A percentile compares a stretch with the other conserved stretches of the same genome.
These are phyloP conservation scores for Kodamaea fukazawae DNA, from an alignment of 805 yeast species.

Conservation along the genomic window DNA sequence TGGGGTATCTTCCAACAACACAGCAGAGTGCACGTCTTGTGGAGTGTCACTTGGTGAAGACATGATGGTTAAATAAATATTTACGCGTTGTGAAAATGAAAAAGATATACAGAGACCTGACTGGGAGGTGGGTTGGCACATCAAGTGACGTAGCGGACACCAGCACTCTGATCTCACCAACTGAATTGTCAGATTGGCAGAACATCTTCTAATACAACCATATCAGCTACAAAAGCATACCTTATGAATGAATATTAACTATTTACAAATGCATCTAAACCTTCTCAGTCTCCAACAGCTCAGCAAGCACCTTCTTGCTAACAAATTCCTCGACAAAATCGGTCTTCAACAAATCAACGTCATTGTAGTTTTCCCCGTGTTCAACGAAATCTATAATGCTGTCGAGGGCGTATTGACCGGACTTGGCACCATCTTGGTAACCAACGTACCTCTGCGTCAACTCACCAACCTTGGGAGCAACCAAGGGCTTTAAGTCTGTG, in stretches of 20 bases:
- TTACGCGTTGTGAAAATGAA: no score
- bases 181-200: no score
- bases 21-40: no score
- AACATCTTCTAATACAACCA: no score
- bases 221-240: no score
- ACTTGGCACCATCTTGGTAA: conserved; percentile 66
- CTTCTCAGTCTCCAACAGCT: conserved; percentile 6
- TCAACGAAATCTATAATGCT: conserved; percentile 75
- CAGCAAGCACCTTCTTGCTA: conserved; percentile 24
- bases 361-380: conserved; percentile 56
- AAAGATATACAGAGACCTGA: no score
- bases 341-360: conserved; percentile 33
- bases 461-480: conserved; percentile 69
- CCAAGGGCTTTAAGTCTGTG: conserved; percentile 63
- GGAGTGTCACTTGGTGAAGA: background rate
- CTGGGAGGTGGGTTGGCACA: no score
- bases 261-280: conserved; percentile 1
- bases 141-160: no score
- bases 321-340: conserved; percentile 37
- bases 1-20: no score
- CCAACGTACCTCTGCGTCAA: conserved; percentile 69
- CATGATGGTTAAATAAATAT: background rate
- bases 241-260: no score
- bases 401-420: conserved; percentile 67
- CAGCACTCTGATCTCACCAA: no score